Percentiles rank a stretch among this genome's conserved stretches.
Evolutionary conservation across 371 early-diverging fungal species (phyloP).

Genomic region (Paraphysoderma sedebokerense): DNA sequence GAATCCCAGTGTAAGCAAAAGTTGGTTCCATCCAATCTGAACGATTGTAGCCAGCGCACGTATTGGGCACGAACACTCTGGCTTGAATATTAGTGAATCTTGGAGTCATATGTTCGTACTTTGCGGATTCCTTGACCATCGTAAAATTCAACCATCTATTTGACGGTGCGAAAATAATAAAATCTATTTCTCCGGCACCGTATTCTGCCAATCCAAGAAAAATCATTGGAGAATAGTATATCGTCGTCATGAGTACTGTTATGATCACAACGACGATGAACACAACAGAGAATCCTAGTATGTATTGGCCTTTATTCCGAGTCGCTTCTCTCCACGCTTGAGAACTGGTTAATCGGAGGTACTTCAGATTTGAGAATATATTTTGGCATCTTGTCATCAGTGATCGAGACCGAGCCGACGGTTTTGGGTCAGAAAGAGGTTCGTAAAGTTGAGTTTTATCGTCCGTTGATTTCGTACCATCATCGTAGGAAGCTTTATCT

Average conservation of each 20-base stretch:
- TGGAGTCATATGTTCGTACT: too few species aligned
- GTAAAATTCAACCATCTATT: too few species aligned
- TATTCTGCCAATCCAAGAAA: slow-evolving; percentile 9
- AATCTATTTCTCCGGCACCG: slow-evolving; percentile 8
- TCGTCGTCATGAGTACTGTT: slow-evolving; percentile 7
- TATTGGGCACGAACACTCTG: background rate
- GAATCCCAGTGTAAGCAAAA: slow-evolving; percentile 4
- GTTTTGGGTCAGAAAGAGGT: too few species aligned
- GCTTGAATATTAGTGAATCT: background rate
- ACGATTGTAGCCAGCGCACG: slow-evolving; percentile 4
- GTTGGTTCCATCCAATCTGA: background rate
- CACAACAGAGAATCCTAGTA: slow-evolving; percentile 11
- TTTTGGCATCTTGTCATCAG: too few species aligned
- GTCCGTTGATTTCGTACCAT: too few species aligned
- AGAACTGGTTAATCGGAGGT: background rate
- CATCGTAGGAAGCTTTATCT: too few species aligned
- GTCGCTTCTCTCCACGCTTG: background rate
- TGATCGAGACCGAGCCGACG: too few species aligned
- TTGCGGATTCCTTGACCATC: too few species aligned
- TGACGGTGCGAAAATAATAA: background rate
- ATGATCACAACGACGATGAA: slow-evolving; percentile 7
- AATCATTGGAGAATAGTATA: slow-evolving; percentile 5
- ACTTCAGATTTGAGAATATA: too few species aligned
- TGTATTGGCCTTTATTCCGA: slow-evolving; percentile 9
- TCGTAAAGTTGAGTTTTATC: too few species aligned